phyloP scores from a whole-genome alignment of 192 early-diverging fungal species.

The Kappamyces sp. region DNA sequence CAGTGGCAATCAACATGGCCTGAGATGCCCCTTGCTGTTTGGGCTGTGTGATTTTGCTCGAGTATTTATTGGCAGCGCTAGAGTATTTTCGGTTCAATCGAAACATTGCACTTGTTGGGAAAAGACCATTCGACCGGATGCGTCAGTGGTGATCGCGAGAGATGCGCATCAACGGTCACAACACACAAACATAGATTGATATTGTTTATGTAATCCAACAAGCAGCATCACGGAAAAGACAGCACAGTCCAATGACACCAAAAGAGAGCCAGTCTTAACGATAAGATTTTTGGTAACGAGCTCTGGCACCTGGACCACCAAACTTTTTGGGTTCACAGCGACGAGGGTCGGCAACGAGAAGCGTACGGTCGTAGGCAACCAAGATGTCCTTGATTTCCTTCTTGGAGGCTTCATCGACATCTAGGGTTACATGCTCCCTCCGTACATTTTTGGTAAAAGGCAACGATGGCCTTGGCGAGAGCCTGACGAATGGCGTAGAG shows the following conservation, averaged over 20 bases:
- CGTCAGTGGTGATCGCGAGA: too few species aligned
- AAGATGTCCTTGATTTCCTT: slow-evolving; percentile 97
- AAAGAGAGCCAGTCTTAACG: too few species aligned
- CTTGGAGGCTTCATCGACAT: slow-evolving; percentile 98
- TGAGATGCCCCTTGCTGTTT: slow-evolving; percentile 94
- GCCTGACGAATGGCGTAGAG: slow-evolving; percentile 98
- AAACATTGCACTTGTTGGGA: too few species aligned
- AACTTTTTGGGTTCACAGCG: slow-evolving; percentile 99
- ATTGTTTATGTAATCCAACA: too few species aligned
- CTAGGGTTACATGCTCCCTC: slow-evolving; percentile 19
- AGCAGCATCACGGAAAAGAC: too few species aligned
- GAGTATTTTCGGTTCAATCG: too few species aligned
- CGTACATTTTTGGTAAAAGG: slow-evolving; percentile 96
- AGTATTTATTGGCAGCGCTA: slow-evolving; percentile 70
- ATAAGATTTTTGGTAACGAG: slow-evolving; percentile 73
- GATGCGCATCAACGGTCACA: too few species aligned
- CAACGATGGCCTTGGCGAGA: slow-evolving; percentile 97
- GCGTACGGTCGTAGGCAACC: slow-evolving; percentile 88
- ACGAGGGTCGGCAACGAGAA: slow-evolving; percentile 97
- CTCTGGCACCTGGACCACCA: slow-evolving; percentile 97
- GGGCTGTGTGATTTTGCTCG: slow-evolving; percentile 83
- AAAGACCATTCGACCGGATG: too few species aligned
- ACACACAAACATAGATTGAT: too few species aligned
- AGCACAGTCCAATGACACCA: too few species aligned
- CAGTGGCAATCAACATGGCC: slow-evolving; percentile 97